Evolutionary conservation across 257 asterid genomes (phyloP), one percentile per base, ranked within the genome.

Genomic region (Fraxinus anomala): DNA sequence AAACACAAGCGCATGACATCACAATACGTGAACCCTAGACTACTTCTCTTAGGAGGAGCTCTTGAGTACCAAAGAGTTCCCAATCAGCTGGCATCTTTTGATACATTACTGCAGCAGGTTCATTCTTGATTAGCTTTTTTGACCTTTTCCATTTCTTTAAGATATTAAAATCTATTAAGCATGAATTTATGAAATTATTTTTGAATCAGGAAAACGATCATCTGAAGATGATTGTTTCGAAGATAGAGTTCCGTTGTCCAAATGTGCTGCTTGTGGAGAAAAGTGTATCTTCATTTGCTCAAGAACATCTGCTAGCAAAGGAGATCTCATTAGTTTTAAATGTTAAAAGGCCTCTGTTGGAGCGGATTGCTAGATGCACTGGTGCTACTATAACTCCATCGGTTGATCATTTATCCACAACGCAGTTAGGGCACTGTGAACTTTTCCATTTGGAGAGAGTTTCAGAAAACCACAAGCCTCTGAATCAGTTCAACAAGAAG

Each of bases 1-100:
- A 96, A 96, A 78, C 99, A 96, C 90, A 96, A 96, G 79, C 93
- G 99, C 72, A 96, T 96, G 99, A 87, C 77, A 65, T 87, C 98
- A 34, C 97, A 92, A 81, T 90, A 91, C 92, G 91, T 90, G 85
- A 94, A 91, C 31, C 88, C 98, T 13, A 85, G 92, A 80, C 81
- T 96, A 74, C 99, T 96, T 76, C 83, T 96, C 73, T 84, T 96
- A 86, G 97, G 97, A 77, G 99, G 99, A 68, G 89, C 98, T 42
- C 92, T 96, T 77, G 98, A 96, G 89, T 96, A 89, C 90, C 97
- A 92, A 87, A 85, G 96, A 82, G 84, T 87, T 77, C 85, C 94
- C 71, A 92, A 88, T 85, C 97, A 92, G 85, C 93, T 96, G 63
- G 97, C 96, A 66, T 96, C 99, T 67, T 90, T 96, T 59, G 89